Conservation (phyloP, 495 filamentous ascomycete genomes). For the Tuber magnatum region DNA sequence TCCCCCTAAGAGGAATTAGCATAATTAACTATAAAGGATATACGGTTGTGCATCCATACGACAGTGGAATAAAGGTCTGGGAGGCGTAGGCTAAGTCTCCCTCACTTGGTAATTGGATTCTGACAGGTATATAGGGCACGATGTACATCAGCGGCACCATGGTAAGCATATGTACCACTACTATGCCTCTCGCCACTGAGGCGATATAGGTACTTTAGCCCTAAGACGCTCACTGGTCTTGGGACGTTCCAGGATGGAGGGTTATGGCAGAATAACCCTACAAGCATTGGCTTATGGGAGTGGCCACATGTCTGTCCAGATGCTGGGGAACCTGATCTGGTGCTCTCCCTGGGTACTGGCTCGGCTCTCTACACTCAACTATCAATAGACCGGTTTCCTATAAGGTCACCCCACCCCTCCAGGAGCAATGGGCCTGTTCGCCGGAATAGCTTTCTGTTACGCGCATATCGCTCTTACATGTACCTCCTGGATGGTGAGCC, state of each 20-base stretch:
- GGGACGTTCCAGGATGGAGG: slow-evolving; percentile 44
- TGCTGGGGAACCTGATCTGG: slow-evolving; percentile 30
- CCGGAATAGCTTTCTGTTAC: slow-evolving; percentile 8
- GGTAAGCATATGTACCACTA: background rate
- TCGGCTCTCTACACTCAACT: background rate
- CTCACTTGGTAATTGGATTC: background rate
- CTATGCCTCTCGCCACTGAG: background rate
- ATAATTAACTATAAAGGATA: background rate
- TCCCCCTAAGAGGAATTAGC: no score
- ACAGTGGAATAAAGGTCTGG: slow-evolving; percentile 12
- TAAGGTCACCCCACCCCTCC: background rate
- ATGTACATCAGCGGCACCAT: slow-evolving; percentile 28
- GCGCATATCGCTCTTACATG: slow-evolving; percentile 10
- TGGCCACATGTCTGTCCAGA: slow-evolving; percentile 39
- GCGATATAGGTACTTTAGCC: slow-evolving; percentile 31
- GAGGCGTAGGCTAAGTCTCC: slow-evolving; percentile 23
- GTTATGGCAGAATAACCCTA: slow-evolving; percentile 42
- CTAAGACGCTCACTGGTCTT: slow-evolving; percentile 39
- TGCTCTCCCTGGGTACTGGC: slow-evolving; percentile 44
- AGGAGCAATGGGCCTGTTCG: background rate
- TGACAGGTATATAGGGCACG: slow-evolving; percentile 19
- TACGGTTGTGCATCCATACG: background rate
- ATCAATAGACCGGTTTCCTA: background rate
- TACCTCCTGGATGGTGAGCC: slow-evolving; percentile 12
- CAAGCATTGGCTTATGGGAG: slow-evolving; percentile 40